phyloP scores from a whole-genome alignment of 1,284 basidiomycete species.

The Rhodotorula sp. region DNA sequence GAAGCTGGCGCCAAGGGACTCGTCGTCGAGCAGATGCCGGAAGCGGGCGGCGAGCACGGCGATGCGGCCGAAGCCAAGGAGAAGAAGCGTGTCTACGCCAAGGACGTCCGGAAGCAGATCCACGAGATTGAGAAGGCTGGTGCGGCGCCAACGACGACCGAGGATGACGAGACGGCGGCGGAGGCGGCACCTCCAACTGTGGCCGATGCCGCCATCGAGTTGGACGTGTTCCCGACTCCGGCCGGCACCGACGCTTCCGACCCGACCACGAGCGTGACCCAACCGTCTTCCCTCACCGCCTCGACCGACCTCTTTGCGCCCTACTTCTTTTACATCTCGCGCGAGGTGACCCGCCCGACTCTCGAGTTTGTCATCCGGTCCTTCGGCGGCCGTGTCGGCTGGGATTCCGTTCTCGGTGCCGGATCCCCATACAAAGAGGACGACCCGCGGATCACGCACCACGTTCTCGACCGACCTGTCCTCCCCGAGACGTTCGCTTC shows the following conservation, averaged over 20 bases:
- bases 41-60: constrained; percentile 45
- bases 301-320: constrained; percentile 65
- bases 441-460: constrained; percentile 78
- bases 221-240: constrained; percentile 49
- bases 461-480: constrained; percentile 86
- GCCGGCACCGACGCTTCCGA: constrained; percentile 50
- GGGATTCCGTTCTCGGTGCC: constrained; percentile 73
- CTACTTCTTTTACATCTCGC: constrained; percentile 91
- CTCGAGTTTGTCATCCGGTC: constrained; percentile 94
- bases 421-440: constrained; percentile 71
- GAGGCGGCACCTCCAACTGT: constrained; percentile 48
- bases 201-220: constrained; percentile 52
- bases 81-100: constrained; percentile 53
- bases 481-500: constrained; percentile 43
- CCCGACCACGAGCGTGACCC: constrained; percentile 25
- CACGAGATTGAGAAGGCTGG: constrained; percentile 50
- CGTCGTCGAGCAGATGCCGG: constrained; percentile 41
- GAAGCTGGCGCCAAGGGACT: constrained; percentile 51
- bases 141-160: constrained; percentile 45
- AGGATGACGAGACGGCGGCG: constrained; percentile 43
- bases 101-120: constrained; percentile 56
- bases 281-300: constrained; percentile 28
- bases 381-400: constrained; percentile 76
- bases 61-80: constrained; percentile 33
- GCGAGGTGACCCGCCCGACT: constrained; percentile 86